These are phyloP conservation scores for Xylaria sp. DNA, from an alignment of 2,329 filamentous ascomycete genomes.

Conservation along the genomic window DNA sequence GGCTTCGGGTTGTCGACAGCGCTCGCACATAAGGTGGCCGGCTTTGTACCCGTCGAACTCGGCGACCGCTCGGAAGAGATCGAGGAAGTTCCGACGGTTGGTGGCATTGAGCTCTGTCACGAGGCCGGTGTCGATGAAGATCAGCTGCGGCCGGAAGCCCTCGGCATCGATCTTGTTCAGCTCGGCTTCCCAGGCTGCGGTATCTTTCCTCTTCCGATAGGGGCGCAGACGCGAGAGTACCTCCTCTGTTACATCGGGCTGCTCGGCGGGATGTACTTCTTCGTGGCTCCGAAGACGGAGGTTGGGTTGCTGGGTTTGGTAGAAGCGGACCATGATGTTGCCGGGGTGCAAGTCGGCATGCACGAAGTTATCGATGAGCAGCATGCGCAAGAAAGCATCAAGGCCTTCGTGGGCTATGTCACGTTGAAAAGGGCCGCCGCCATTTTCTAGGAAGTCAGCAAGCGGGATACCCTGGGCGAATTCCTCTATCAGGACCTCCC, in stretches of 20 bases:
- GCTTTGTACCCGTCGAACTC: constrained; percentile 98
- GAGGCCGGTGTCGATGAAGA: constrained; percentile 96
- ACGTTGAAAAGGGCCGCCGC: constrained; percentile 90
- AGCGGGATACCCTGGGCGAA: constrained; percentile 95
- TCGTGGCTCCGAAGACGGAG: constrained; percentile 61
- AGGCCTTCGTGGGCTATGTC: constrained; percentile 96
- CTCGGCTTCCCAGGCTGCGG: constrained; percentile 76
- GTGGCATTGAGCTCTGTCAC: constrained; percentile 90
- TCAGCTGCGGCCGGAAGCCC: constrained; percentile 90
- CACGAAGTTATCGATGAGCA: constrained; percentile 96
- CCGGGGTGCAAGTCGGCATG: constrained; percentile 96
- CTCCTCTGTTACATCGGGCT: constrained; percentile 82
- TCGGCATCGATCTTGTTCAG: constrained; percentile 82
- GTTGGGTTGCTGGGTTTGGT: constrained; percentile 79
- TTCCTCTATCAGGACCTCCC: constrained; percentile 92
- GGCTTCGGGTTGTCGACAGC: constrained; percentile 89
- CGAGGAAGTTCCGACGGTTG: constrained; percentile 91
- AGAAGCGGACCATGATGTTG: constrained; percentile 99
- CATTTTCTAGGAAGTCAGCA: constrained; percentile 88
- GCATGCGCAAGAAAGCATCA: constrained; percentile 95
- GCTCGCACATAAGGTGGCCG: constrained; percentile 93
- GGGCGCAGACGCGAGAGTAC: constrained; percentile 84
- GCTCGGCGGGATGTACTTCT: constrained; percentile 43
- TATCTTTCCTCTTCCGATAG: constrained; percentile 69
- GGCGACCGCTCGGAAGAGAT: constrained; percentile 93